Evolutionary conservation across 495 filamentous ascomycete species (phyloP), one percentile per base, ranked within the genome.

Genomic region (Penicillium robsamsonii): DNA sequence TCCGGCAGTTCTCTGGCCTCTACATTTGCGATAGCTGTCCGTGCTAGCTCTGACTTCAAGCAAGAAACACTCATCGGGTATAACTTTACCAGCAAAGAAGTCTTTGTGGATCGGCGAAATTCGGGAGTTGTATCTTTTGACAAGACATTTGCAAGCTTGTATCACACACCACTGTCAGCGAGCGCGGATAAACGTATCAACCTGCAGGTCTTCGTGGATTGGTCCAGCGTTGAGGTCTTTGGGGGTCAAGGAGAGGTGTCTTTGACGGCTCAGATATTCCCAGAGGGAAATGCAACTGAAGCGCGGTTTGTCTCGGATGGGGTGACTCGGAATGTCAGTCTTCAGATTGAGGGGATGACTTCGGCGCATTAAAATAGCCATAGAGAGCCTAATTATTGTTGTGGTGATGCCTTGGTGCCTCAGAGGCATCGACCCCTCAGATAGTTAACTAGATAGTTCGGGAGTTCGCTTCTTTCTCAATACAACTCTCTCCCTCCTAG

Each of bases 31-130:
- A 62, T 73, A 6, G 42, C 56, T 33, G 37, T 71, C n/a, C 45
- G 54, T 8, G 65, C 65, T 13, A 55, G 56, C 29, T 38, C 54
- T 5, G 56, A 63, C 54, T 51, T 81, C 15, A 70, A 65, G 11
- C 73, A 84, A 24, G 70, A 78, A 15, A 73, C 68, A 6, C 59
- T 53, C 5, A 44, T 73, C 31, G 70, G 78, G 5, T 81, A 75
- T 57, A 66, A 78, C 50, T 69, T 81, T 49, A 59, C 70, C 18
- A 71, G 62, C 59, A 62, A 70, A 45, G 63, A 60, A 24, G 35
- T 70, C 22, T 71, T 68, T 35, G 46, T 73, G 13, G 70, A 73
- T 52, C 62, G 69, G 12, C 59, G 46, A 8, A 44, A 47, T 18
- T 70, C 62, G 6, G 66, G 68, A 27, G 44, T 64, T 53, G 46